Evolutionary conservation across 1,139 yeast species (phyloP), one percentile per base, ranked within the genome.

Genomic region (Sugiyamaella japonica): DNA sequence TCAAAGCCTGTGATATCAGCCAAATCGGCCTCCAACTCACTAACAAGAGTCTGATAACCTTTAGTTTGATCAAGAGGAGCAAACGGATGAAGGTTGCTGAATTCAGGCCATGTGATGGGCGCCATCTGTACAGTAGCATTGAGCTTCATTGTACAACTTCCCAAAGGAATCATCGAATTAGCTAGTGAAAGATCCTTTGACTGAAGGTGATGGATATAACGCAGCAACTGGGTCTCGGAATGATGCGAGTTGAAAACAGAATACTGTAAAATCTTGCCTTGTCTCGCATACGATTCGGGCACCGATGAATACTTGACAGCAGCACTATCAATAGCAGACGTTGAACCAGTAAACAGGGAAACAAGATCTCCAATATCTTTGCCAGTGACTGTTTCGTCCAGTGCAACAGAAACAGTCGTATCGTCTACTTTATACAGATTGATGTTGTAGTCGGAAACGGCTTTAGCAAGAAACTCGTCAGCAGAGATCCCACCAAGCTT

Each of bases 61-160:
- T 77, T 70, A 15, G 95, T 95, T 75, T 93, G 99, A 65, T 86
- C 84, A 25, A 74, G 70, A 49, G 99, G 99, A 52, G 84, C 96
- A 73, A 93, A 93, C 28, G 99, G 99, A 70, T 93, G 99, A 56
- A 93, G 78, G 38, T 83, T 79, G 55, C 84, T 81, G 71, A 93
- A 90, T 59, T 95, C 97, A 29, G 97, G 97, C 85, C 96, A 90
- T 3, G 97, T 86, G 58, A 93, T 79, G 45, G 98, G 91, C 61
- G 83, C 82, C 98, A 93, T 93, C 71, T 89, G 95, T 13, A 90
- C 95, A 1, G 98, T 91, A 52, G 97, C 86, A 69, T 93, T 93
- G 67, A 93, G 80, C 73, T 93, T 93, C 99, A 93, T 93, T 36
- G 99, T 93, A 76, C 99, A 93, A 8, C 97, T 89, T 36, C 99